Evolutionary conservation across 495 filamentous ascomycete species (phyloP).

Genomic region (Terfezia boudieri): DNA sequence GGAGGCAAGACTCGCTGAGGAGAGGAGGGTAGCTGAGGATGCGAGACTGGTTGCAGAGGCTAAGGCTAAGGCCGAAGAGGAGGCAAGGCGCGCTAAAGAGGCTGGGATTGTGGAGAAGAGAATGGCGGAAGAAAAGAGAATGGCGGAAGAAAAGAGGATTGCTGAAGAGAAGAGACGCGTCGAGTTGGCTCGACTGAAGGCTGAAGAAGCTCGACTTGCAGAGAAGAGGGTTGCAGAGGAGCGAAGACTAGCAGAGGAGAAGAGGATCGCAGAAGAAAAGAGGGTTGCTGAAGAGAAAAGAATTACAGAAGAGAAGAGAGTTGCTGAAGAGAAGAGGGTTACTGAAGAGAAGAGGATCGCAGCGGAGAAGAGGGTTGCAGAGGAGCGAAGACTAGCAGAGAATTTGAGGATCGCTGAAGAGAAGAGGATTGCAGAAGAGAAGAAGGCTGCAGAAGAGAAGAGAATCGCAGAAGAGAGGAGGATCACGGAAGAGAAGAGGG

Average conservation of each 20-base stretch:
- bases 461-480: neutral
- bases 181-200: neutral
- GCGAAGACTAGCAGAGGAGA: neutral
- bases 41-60: slow-evolving; percentile 1
- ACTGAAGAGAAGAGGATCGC: neutral
- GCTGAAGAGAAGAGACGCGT: neutral
- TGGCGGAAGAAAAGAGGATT: neutral
- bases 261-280: neutral
- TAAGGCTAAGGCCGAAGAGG: neutral
- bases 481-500: neutral
- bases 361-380: neutral
- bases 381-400: neutral
- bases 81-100: neutral
- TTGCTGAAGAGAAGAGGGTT: neutral
- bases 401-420: neutral
- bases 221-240: neutral
- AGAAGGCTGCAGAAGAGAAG: neutral
- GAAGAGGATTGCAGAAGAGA: neutral
- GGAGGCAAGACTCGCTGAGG: too few species aligned
- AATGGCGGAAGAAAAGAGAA: too few species aligned
- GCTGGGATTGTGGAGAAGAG: neutral
- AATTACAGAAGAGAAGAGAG: neutral
- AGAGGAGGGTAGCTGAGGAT: too few species aligned
- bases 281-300: neutral
- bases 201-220: neutral